Evolutionary conservation across 2,329 filamentous ascomycete species (phyloP), one percentile per base, ranked within the genome.

Genomic region (Microthyrium microscopicum): DNA sequence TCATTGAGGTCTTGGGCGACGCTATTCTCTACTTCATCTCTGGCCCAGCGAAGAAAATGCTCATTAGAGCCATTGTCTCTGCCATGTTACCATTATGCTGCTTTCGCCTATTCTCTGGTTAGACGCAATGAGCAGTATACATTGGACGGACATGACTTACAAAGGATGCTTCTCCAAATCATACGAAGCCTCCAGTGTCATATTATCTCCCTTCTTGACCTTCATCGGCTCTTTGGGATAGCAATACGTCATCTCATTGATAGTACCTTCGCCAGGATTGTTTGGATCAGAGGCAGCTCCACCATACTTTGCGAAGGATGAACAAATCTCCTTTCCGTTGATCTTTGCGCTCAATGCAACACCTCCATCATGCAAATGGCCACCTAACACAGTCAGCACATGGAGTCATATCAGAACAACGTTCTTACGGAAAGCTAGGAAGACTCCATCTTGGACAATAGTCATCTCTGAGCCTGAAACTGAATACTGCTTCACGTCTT

Each of bases 171-270:
- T 4, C 15, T 7, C 31, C 4, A 4, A 12, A 12, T 33, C 31
- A n/a, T 33, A 33, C 9, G 15, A 18, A 3, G 31, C 31, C 11
- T 22, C 30, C 4, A 32, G 12, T 16, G 13, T 25, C 20, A 32
- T 13, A 9, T 20, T 20, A 32, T 32, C 30, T 5, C 20, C 20
- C 21, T 24, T 32, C 11, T n/a, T 22, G 11, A 32, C 19, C 12
- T 13, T 32, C 16, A 22, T 17, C 9, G 5, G 19, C 7, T 25
- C 21, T 12, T 22, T 25, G n/a, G n/a, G n/a, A n/a, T n/a, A n/a
- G 30, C 30, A 32, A 25, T 32, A 32, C 15, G 19, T 17, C 30
- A 25, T 32, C 12, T 5, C 30, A 6, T 7, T 7, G 5, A 32
- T 25, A 4, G 4, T 25, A 20, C 11, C 30, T 11, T 25, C 17